Evolutionary conservation across 2,329 filamentous ascomycete genomes (phyloP), one percentile per base, ranked within the genome.

Genomic region (Ramularia collo-cygni): DNA sequence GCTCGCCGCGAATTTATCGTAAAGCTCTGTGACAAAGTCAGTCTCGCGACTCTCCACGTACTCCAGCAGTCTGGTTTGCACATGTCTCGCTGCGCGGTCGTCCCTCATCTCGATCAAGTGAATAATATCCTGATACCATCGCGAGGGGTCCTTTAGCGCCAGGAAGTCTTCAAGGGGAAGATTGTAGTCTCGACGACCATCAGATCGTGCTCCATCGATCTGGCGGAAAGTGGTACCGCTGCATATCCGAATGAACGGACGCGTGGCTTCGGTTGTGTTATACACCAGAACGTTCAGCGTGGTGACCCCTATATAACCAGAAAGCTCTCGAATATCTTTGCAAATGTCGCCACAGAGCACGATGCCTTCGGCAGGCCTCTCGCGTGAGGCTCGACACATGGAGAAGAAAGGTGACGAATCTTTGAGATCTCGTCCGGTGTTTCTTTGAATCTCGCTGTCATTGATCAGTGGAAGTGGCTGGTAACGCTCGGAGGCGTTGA

Each of bases 51-150:
- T n/a, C 19, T 37, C 17, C 33, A 32, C 8, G 28, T 21, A 14
- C 17, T 34, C 16, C 17, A 35, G 24, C 28, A 26, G 15, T 38
- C 10, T 7, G 42, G 38, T 21, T 35, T 36, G 30, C 36, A 16
- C 9, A 24, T 24, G 21, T 24, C 21, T 24, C 10, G 21, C 21
- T 24, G 21, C 15, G 10, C n/a, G 15, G 8, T 18, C 4, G 15
- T 17, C 14, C 16, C 15, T 17, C 12, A 4, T 19, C 8, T 19
- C 15, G 12, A 48, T 30, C n/a, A 48, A 28, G 29, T 48, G 36
- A 9, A 43, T 15, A n/a, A 40, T 17, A 31, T 48, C 46, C 14
- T 26, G 40, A 21, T 26, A 43, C 46, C 46, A 48, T 9, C 29
- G 14, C 3, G 36, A 18, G 17, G 27, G 21, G 19, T 30, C n/a